These are phyloP conservation scores for Kappamyces sp. DNA, from an alignment of 192 early-diverging fungal genomes.

Conservation along the genomic window DNA sequence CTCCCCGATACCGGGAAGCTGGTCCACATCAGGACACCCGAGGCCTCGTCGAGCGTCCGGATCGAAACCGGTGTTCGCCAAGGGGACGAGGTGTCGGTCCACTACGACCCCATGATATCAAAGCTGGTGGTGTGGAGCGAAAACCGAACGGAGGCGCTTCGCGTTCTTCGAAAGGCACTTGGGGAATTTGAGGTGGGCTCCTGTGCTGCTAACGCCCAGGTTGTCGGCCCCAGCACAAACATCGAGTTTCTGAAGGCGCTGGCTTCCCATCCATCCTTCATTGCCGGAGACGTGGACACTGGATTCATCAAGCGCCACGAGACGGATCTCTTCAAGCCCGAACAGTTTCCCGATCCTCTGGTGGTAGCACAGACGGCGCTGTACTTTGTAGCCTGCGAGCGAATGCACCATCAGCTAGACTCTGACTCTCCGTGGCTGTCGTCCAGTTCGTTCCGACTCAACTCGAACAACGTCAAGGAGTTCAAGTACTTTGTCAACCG, in stretches of 20 bases:
- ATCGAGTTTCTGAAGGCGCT: slow-evolving; percentile 83
- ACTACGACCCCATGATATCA: slow-evolving; percentile 95
- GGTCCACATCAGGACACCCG: slow-evolving; percentile 67
- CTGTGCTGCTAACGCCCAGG: slow-evolving; percentile 19
- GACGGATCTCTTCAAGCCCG: slow-evolving; percentile 51
- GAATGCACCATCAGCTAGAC: neutral
- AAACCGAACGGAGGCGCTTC: slow-evolving; percentile 77
- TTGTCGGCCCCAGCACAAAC: slow-evolving; percentile 89
- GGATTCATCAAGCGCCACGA: slow-evolving; percentile 83
- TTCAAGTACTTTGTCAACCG: slow-evolving; percentile 2
- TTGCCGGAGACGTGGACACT: slow-evolving; percentile 84
- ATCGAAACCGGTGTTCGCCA: slow-evolving; percentile 89
- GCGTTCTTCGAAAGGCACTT: slow-evolving; percentile 72
- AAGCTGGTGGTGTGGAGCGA: slow-evolving; percentile 84
- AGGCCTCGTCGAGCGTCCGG: slow-evolving; percentile 56
- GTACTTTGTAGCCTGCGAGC: slow-evolving; percentile 33
- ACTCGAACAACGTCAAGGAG: neutral
- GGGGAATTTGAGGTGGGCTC: slow-evolving; percentile 69
- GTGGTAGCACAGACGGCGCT: slow-evolving; percentile 66
- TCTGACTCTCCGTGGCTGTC: slow-evolving; percentile 20
- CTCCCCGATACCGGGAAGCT: slow-evolving; percentile 91
- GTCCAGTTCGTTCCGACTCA: slow-evolving; percentile 3
- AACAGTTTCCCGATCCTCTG: slow-evolving; percentile 30
- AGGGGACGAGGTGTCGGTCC: slow-evolving; percentile 86
- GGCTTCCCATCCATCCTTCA: slow-evolving; percentile 73